These are phyloP conservation scores for Penicillium capsulatum DNA, from an alignment of 2,329 filamentous ascomycete genomes.

Conservation along the genomic window DNA sequence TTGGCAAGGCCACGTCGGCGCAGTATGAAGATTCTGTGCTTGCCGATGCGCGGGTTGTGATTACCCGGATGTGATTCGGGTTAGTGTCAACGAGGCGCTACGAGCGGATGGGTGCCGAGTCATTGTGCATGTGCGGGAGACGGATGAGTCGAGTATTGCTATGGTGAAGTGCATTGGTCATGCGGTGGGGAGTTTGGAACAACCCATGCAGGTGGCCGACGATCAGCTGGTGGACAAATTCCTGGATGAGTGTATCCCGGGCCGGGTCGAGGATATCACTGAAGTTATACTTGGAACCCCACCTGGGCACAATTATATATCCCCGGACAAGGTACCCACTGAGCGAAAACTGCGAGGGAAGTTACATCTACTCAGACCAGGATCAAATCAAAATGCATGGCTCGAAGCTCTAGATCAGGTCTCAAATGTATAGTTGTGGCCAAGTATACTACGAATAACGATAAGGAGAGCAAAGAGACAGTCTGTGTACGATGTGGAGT, in stretches of 20 bases:
- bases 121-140: slow-evolving; percentile 32
- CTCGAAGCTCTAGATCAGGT: slow-evolving; percentile 22
- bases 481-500: slow-evolving; percentile 14
- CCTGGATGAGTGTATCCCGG: slow-evolving; percentile 47
- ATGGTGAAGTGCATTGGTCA: slow-evolving; percentile 48
- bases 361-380: no score
- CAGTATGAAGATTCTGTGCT: slow-evolving; percentile 51
- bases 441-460: slow-evolving; percentile 28
- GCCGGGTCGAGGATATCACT: no score
- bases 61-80: slow-evolving; percentile 46
- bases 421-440: slow-evolving; percentile 20
- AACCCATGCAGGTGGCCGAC: slow-evolving; percentile 48
- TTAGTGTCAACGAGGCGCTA: slow-evolving; percentile 40
- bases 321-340: no score
- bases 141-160: slow-evolving; percentile 28
- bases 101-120: slow-evolving; percentile 44
- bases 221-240: slow-evolving; percentile 49
- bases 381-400: neutral
- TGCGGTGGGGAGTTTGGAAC: slow-evolving; percentile 49
- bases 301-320: no score
- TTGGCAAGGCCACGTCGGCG: slow-evolving; percentile 49
- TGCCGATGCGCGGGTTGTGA: slow-evolving; percentile 39
- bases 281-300: no score
- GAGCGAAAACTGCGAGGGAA: no score
- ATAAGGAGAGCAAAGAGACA: slow-evolving; percentile 19